A percentile compares a stretch with the other conserved stretches of the same genome.
Evolutionary conservation across 257 asterid species (phyloP).

Genomic region (Voacanga thouarsii): DNA sequence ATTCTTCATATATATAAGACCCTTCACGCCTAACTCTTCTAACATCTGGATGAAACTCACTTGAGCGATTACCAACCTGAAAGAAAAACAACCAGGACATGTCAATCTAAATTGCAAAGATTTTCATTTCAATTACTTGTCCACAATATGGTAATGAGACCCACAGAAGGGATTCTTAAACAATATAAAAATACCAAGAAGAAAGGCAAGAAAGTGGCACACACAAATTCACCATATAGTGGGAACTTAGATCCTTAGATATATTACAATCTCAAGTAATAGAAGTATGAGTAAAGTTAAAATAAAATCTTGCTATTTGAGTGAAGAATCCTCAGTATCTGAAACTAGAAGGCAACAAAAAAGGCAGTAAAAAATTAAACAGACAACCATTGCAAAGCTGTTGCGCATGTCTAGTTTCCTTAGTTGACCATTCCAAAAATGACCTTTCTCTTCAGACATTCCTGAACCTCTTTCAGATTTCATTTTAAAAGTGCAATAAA

Average conservation of each 20-base stretch:
- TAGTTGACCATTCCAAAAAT: not conserved
- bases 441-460: not conserved
- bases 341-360: not conserved
- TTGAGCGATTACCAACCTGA: conserved; percentile 98
- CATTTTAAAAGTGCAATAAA: not conserved
- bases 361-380: no score
- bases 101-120: not conserved
- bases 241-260: not conserved
- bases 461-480: not conserved
- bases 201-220: not conserved
- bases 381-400: not conserved
- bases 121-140: not conserved
- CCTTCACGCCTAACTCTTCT: conserved; percentile 99
- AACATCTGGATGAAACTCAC: conserved; percentile 97
- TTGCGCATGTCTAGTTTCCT: not conserved
- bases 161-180: not conserved
- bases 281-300: not conserved
- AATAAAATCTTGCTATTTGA: not conserved
- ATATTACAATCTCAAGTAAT: not conserved
- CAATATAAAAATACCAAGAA: not conserved
- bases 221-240: not conserved
- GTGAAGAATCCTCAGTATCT: not conserved
- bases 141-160: not conserved
- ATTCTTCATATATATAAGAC: conserved; percentile 95
- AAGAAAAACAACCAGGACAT: conserved; percentile 20